These are phyloP conservation scores for Polytrichum formosum DNA, from an alignment of 225 moss, liverwort and hornwort genomes.

Conservation along the genomic window DNA sequence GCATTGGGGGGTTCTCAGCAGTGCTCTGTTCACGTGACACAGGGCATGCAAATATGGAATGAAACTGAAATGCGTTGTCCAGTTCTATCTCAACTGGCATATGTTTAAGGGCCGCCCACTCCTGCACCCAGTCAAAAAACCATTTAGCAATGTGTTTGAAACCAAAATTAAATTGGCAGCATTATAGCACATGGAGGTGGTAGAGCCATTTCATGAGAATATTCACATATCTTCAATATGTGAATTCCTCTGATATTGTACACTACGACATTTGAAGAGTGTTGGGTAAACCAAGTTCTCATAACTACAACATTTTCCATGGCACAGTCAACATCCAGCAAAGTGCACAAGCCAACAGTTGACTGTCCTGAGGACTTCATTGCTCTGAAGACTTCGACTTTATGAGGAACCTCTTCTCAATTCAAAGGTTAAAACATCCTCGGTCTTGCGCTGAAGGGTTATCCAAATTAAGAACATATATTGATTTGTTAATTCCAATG, in stretches of 20 bases:
- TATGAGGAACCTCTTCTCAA: no score
- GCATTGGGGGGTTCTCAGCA: conserved; percentile 93
- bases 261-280: no score
- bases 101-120: conserved; percentile 91
- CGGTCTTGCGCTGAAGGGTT: no score
- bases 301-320: no score
- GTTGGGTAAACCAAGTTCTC: no score
- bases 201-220: neutral
- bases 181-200: neutral
- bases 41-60: conserved; percentile 96
- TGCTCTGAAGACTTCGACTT: no score
- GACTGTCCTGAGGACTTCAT: no score
- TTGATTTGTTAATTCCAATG: no score
- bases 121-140: conserved; percentile 39
- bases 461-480: no score
- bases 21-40: conserved; percentile 93
- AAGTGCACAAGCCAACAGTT: no score
- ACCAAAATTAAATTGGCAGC: neutral
- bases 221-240: neutral
- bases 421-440: no score
- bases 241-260: neutral
- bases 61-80: conserved; percentile 85
- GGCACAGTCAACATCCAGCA: no score
- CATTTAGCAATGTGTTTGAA: neutral
- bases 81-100: conserved; percentile 90